Evolutionary conservation across 495 filamentous ascomycete species (phyloP), one percentile per base, ranked within the genome.

Genomic region (Daldinia loculata): DNA sequence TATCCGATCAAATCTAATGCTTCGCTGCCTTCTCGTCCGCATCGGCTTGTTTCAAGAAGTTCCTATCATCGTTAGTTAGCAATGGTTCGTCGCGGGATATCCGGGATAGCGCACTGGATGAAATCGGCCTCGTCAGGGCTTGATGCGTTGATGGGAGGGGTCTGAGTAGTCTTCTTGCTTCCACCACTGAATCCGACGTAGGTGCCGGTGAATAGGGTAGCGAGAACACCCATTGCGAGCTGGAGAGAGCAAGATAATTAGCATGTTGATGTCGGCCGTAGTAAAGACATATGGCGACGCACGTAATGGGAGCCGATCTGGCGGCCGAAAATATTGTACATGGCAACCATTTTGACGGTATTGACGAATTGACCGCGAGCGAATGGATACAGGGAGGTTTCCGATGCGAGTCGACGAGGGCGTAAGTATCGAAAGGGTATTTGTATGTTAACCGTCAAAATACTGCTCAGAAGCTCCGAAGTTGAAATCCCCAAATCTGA

Each of bases 101-200:
- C 38, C 59, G 69, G 63, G n/a, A 36, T 69, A 67, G 62, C 91
- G 79, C 88, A 98, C 95, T 97, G 93, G 86, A 99, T 95, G 84
- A 98, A 99, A 74, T 90, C 89, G 85, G 96, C 94, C 87, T 99
- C 95, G 78, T 98, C 95, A 78, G 93, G 90, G 83, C 89, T 94
- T 65, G 84, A 83, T 50, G 95, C 94, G 80, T 94, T 91, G 85
- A 97, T 93, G 29, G 93, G 92, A 63, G 95, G 95, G 65, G 87
- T 86, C 76, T 79, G 80, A 17, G 74, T 73, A 59, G 86, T 72
- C 80, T 89, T 81, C 82, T 89, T 88, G 80, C 87, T 87, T 74
- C 86, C 82, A 71, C 93, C 91, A 62, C 89, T 76, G 71, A 84
- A 76, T 32, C 86, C 80, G 60, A 86, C 70, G 56, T 80, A 88